phyloP scores from a whole-genome alignment of 805 yeast species.

The Metschnikowia aberdeeniae region DNA sequence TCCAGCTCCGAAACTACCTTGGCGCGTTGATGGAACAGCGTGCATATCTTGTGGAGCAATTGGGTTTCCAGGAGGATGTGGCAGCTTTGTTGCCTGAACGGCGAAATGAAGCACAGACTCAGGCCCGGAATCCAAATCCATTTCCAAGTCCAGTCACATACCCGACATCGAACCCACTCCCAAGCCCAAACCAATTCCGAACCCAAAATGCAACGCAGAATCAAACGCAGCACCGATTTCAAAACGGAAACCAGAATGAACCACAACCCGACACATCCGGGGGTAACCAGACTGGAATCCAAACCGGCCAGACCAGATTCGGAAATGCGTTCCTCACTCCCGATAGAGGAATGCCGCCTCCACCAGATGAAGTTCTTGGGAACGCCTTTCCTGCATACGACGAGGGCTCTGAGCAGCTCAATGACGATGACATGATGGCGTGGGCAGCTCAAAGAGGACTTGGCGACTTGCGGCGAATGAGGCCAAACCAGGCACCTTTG shows the following conservation, averaged over 20 bases:
- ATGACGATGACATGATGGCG: conserved; percentile 15
- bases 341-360: conserved; percentile 7
- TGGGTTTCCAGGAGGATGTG: conserved; percentile 12
- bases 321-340: conserved; percentile 1
- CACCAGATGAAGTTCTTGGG: conserved; percentile 12
- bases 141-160: background rate
- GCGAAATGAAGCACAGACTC: background rate
- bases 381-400: conserved; percentile 7
- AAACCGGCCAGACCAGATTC: background rate
- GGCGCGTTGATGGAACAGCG: conserved; percentile 27
- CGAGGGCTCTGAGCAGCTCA: conserved; percentile 2
- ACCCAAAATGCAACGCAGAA: too few species aligned
- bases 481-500: conserved; percentile 3
- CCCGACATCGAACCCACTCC: background rate
- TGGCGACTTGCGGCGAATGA: conserved; percentile 20
- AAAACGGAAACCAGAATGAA: too few species aligned
- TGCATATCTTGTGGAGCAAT: conserved; percentile 17
- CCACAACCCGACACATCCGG: too few species aligned
- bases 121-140: background rate
- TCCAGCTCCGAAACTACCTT: conserved; percentile 65
- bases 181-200: background rate
- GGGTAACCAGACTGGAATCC: too few species aligned
- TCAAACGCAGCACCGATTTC: too few species aligned
- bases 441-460: conserved; percentile 29
- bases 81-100: conserved; percentile 5